A percentile compares a stretch with the other conserved stretches of the same genome.
phyloP scores from a whole-genome alignment of 768 basidiomycete genomes.

The Tricholoma saponaceum region DNA sequence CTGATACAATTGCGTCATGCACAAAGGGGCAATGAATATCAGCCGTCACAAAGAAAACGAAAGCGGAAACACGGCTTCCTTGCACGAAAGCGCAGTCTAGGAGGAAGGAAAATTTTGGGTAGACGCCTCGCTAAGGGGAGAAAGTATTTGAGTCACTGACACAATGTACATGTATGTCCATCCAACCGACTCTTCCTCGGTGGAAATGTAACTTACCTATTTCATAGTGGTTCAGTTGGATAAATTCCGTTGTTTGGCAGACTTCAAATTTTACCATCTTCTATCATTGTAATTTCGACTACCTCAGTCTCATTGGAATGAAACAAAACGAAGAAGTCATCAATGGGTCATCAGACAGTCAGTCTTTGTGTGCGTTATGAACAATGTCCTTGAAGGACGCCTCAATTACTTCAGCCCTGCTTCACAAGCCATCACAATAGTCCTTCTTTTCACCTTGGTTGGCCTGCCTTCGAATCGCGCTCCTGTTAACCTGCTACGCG shows the following conservation, averaged over 20 bases:
- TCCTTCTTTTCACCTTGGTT: too few species aligned
- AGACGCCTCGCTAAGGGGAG: constrained; percentile 75
- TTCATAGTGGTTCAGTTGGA: background rate
- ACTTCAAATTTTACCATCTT: too few species aligned
- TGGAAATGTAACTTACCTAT: background rate
- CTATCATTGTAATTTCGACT: background rate
- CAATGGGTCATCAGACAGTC: too few species aligned
- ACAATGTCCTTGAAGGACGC: too few species aligned
- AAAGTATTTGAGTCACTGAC: constrained; percentile 73
- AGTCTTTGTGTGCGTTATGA: too few species aligned
- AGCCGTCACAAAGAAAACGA: constrained; percentile 90
- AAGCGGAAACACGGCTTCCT: constrained; percentile 95
- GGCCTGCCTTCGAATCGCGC: too few species aligned
- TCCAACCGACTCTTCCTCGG: background rate
- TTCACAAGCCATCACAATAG: too few species aligned
- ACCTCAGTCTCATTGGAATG: too few species aligned
- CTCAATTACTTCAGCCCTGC: too few species aligned
- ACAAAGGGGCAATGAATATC: constrained; percentile 86
- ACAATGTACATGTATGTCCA: background rate
- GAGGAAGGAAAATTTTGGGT: constrained; percentile 69
- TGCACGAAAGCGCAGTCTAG: constrained; percentile 59
- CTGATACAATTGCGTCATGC: constrained; percentile 57
- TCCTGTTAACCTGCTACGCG: too few species aligned
- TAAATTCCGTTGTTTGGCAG: background rate
- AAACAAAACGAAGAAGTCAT: too few species aligned